Conservation (phyloP, 371 early-diverging fungal genomes). For the Mucor circinelloides region DNA sequence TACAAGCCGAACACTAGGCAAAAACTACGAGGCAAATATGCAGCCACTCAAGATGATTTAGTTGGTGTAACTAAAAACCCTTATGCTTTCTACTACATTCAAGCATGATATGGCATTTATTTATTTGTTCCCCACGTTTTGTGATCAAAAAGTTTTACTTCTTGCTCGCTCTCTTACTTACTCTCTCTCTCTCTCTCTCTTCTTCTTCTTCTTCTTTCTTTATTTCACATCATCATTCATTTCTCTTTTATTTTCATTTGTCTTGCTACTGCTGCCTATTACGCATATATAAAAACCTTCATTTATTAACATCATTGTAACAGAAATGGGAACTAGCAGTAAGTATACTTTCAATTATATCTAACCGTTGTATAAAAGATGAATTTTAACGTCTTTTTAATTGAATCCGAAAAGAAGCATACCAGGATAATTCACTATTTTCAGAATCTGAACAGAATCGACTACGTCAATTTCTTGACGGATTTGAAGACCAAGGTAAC, state of each 20-base stretch:
- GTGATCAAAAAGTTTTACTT: slow-evolving; percentile 3
- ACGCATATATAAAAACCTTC: not conserved
- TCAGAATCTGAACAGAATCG: slow-evolving; percentile 17
- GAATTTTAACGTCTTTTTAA: not conserved
- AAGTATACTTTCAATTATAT: not conserved
- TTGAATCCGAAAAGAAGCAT: not conserved
- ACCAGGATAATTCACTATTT: slow-evolving; percentile 11
- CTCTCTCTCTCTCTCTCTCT: not conserved
- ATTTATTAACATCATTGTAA: not conserved
- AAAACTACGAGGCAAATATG: not conserved
- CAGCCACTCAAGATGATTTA: not conserved
- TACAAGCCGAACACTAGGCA: not conserved
- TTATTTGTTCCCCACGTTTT: slow-evolving; percentile 13
- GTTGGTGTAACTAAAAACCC: not conserved
- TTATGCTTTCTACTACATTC: not conserved
- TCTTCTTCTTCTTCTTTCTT: not conserved
- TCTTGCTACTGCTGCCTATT: no score
- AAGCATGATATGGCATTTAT: slow-evolving; percentile 6
- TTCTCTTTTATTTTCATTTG: no score
- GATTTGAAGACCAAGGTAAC: slow-evolving; percentile 5
- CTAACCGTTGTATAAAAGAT: not conserved
- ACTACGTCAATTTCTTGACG: slow-evolving; percentile 19
- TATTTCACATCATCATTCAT: not conserved
- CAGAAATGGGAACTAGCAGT: slow-evolving; percentile 5
- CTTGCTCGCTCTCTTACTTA: not conserved